These are phyloP conservation scores for Beta vulgaris DNA, from an alignment of 148 eudicot genomes.

Conservation along the genomic window DNA sequence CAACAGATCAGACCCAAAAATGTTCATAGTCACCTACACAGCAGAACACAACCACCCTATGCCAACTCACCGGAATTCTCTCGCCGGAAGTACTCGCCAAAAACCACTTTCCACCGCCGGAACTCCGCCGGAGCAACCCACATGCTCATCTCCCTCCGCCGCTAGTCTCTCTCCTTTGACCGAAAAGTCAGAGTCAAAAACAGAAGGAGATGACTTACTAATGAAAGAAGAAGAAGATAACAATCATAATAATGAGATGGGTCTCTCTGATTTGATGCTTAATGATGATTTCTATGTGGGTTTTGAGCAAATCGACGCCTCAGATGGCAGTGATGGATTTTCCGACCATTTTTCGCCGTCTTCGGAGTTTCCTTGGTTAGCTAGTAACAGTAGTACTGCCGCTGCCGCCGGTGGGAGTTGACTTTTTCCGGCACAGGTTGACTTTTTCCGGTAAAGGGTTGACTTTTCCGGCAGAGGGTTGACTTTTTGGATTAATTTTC, in stretches of 20 bases:
- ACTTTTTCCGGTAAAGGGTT: conserved; percentile 29
- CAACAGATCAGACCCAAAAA: conserved; percentile 71
- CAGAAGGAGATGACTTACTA: conserved; percentile 34
- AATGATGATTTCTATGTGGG: conserved; percentile 78
- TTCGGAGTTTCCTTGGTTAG: conserved; percentile 39
- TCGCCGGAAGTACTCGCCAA: conserved; percentile 80
- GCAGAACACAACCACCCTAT: conserved; percentile 83
- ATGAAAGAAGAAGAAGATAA: conserved; percentile 38
- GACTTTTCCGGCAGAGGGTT: conserved; percentile 21
- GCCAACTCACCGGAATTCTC: conserved; percentile 77
- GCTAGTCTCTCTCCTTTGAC: conserved; percentile 40
- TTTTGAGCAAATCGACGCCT: conserved; percentile 56
- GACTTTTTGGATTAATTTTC: background rate
- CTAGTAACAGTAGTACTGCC: conserved; percentile 32
- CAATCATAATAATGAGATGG: conserved; percentile 43
- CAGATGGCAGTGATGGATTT: conserved; percentile 41
- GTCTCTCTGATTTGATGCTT: conserved; percentile 39
- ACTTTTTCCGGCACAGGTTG: conserved; percentile 13
- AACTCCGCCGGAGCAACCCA: conserved; percentile 28
- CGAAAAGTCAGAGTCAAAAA: conserved; percentile 42
- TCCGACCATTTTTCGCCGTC: conserved; percentile 36
- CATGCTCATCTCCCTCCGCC: conserved; percentile 29
- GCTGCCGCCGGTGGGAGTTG: conserved; percentile 63
- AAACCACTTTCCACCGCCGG: conserved; percentile 35
- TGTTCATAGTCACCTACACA: conserved; percentile 87